A percentile compares a stretch with the other conserved stretches of the same genome.
Evolutionary conservation across 2,329 filamentous ascomycete species (phyloP).

Genomic region (Ophidiomyces ophidiicola): DNA sequence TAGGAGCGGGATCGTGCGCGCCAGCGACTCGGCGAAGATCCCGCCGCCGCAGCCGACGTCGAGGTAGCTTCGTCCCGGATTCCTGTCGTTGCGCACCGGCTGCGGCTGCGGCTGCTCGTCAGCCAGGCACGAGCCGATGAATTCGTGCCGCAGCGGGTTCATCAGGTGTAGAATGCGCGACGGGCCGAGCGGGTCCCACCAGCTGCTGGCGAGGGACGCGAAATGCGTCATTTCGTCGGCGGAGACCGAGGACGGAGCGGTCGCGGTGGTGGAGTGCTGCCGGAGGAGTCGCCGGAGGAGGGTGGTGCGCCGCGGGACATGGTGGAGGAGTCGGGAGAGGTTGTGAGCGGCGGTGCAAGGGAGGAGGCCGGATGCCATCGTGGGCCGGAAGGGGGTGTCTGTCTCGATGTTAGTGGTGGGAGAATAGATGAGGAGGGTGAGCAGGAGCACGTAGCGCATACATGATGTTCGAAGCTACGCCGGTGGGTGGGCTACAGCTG

Average conservation of each 20-base stretch:
- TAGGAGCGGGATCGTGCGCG: conserved; percentile 29
- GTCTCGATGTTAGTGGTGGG: background rate
- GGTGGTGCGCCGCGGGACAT: conserved; percentile 8
- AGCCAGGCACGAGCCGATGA: conserved; percentile 62
- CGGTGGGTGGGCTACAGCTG: no score
- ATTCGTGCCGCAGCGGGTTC: conserved; percentile 93
- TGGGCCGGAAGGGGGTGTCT: background rate
- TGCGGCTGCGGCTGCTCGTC: conserved; percentile 26
- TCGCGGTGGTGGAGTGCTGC: conserved; percentile 13
- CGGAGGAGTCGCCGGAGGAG: conserved; percentile 12
- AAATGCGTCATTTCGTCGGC: conserved; percentile 87
- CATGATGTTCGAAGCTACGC: no score
- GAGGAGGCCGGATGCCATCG: conserved; percentile 6
- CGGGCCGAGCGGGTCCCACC: conserved; percentile 94
- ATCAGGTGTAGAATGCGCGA: conserved; percentile 90
- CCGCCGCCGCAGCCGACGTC: conserved; percentile 94
- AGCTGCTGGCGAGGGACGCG: conserved; percentile 78
- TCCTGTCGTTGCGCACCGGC: background rate
- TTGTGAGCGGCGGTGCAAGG: conserved; percentile 10
- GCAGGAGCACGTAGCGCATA: no score
- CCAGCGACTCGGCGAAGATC: conserved; percentile 70
- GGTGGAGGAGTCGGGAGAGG: conserved; percentile 11
- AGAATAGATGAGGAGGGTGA: background rate
- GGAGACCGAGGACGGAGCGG: conserved; percentile 57
- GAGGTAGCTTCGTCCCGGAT: conserved; percentile 53